Base-by-base conservation (phyloP, 2,329 filamentous ascomycete species). In the Paecilomyces formosus region DNA sequence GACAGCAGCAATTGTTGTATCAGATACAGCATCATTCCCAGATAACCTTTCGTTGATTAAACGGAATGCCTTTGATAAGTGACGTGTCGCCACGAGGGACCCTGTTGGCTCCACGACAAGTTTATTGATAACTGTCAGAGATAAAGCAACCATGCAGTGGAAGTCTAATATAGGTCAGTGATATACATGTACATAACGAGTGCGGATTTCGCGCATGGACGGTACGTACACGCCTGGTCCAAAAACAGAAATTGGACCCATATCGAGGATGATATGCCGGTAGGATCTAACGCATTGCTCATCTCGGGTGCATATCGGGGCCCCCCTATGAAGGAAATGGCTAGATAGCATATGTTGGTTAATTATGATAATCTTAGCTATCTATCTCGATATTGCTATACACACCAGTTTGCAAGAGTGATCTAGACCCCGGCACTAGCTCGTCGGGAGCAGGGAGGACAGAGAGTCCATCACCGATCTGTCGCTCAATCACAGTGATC, bases 21-120 rank as follows among this genome's bases (percentile, higher is more conserved):
- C 21, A 9, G 59, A 24, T 30, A 54, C 45, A 39, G 21, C 6
- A 6, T 35, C 13, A 13, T 12, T 35, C n/a, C 54, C 26, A 7
- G 59, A 59, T 31, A 61, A n/a, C 18, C 53, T 58, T n/a, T 57
- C 50, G 45, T 59, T 61, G 7, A 61, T 53, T 18, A 61, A 18
- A 21, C 57, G 50, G 28, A 61, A 52, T 6, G 59, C 57, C 9
- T 45, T 39, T 52, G 57, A 61, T 21, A 61, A 18, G 15, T 61
- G 59, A 3, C 45, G 57, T 7, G 55, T n/a, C 15, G 35, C 57
- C 18, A 55, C 54, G 26, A 55, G 11, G 7, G 57, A 33, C 18
- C 54, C 50, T 26, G 49, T 35, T 18, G 22, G 26, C 8, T 59
- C 28, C 33, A 26, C 7, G 52, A 26, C 49, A 22, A 52, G 30